Conservation (phyloP, 176 grass and related monocot genomes). For the Aegilops bicornis region DNA sequence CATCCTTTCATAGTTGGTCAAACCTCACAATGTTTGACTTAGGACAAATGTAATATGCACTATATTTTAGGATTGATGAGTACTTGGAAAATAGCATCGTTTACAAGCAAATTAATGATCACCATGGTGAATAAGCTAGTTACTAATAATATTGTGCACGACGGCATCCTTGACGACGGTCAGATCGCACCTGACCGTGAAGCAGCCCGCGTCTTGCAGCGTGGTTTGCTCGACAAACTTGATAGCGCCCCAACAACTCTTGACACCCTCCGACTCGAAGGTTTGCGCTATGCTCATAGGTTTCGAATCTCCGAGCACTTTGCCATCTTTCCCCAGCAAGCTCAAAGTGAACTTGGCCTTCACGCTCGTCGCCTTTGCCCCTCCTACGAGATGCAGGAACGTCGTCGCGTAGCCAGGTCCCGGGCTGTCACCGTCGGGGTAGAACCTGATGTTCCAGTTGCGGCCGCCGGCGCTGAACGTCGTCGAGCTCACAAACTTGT, state of each 20-base stretch:
- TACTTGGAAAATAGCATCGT: too few species aligned
- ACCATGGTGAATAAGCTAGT: background rate
- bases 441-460: constrained; percentile 36
- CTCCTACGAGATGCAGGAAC: constrained; percentile 4
- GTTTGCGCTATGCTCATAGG: background rate
- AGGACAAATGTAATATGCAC: too few species aligned
- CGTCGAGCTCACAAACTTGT: constrained; percentile 27
- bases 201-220: background rate
- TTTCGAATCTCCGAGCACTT: background rate
- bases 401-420: constrained; percentile 7
- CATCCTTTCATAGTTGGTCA: too few species aligned
- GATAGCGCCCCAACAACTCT: background rate
- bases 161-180: background rate
- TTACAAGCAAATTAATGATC: background rate
- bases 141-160: background rate
- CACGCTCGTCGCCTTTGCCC: background rate
- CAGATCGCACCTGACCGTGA: background rate
- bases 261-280: background rate
- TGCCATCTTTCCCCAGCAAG: constrained; percentile 23
- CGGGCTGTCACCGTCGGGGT: constrained; percentile 5
- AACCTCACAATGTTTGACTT: too few species aligned
- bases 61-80: too few species aligned
- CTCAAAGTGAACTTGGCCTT: constrained; percentile 18
- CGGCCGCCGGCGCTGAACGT: constrained; percentile 34
- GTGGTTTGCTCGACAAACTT: background rate